Percentiles rank a stretch among this genome's conserved stretches.
These are phyloP conservation scores for Stagonosporopsis vannaccii DNA, from an alignment of 2,329 filamentous ascomycete species.

Conservation along the genomic window DNA sequence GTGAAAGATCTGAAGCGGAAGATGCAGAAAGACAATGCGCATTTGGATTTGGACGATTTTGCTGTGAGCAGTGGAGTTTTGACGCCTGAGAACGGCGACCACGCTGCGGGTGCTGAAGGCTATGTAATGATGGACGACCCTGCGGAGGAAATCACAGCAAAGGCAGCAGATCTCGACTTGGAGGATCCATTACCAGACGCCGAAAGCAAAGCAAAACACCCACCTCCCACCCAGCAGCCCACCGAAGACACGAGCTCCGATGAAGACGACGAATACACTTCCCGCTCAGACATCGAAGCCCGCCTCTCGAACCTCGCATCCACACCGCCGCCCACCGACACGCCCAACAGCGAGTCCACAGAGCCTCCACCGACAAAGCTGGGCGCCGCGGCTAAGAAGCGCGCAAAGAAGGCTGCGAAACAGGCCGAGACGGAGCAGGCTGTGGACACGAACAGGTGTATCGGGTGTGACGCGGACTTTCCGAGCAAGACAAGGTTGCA, in stretches of 20 bases:
- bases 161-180: slow-evolving; percentile 24
- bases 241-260: slow-evolving; percentile 26
- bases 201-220: slow-evolving; percentile 37
- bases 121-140: slow-evolving; percentile 36
- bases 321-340: slow-evolving; percentile 7
- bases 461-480: slow-evolving; percentile 80
- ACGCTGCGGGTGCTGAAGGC: slow-evolving; percentile 13
- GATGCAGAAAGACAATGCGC: slow-evolving; percentile 81
- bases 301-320: slow-evolving; percentile 31
- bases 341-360: slow-evolving; percentile 1
- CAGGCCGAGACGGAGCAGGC: slow-evolving; percentile 39
- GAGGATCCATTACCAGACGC: slow-evolving; percentile 21
- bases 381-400: slow-evolving; percentile 58
- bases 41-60: slow-evolving; percentile 58
- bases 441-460: slow-evolving; percentile 69
- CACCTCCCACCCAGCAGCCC: neutral
- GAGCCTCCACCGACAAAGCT: slow-evolving; percentile 44
- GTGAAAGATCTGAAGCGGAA: slow-evolving; percentile 79
- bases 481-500: slow-evolving; percentile 77
- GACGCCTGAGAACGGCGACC: slow-evolving; percentile 37
- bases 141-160: slow-evolving; percentile 26
- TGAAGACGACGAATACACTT: slow-evolving; percentile 47
- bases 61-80: slow-evolving; percentile 43
- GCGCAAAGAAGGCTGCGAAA: slow-evolving; percentile 56
- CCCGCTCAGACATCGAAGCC: slow-evolving; percentile 47